phyloP scores from a whole-genome alignment of 345 rosid genomes.

The Clausena lansium region DNA sequence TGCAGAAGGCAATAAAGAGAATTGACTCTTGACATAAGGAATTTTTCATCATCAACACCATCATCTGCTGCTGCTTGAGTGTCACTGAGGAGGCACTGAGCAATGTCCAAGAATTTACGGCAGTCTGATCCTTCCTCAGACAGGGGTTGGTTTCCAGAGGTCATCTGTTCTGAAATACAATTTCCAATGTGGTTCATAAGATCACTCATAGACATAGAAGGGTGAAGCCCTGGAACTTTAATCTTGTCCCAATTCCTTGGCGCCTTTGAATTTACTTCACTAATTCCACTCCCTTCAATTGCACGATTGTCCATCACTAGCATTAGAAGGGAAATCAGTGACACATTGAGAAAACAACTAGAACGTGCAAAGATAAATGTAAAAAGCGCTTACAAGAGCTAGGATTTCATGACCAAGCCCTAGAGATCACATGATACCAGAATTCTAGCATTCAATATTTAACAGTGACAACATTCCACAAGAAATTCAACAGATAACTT shows the following conservation, averaged over 20 bases:
- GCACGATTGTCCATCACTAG: constrained; percentile 59
- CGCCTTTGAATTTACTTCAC: constrained; percentile 62
- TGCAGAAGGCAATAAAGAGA: constrained; percentile 94
- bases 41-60: constrained; percentile 92
- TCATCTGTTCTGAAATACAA: constrained; percentile 69
- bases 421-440: background rate
- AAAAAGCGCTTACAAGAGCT: background rate
- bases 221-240: constrained; percentile 79
- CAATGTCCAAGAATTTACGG: constrained; percentile 60
- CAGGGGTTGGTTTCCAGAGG: constrained; percentile 43
- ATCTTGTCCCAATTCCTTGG: constrained; percentile 68
- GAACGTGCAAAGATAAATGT: background rate
- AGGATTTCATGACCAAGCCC: background rate
- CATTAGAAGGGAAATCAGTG: constrained; percentile 17
- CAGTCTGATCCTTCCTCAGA: constrained; percentile 41
- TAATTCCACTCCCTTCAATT: constrained; percentile 55
- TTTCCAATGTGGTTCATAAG: constrained; percentile 72
- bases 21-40: constrained; percentile 95
- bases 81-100: constrained; percentile 85
- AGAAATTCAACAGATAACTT: background rate
- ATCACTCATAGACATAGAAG: constrained; percentile 89
- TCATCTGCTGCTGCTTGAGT: constrained; percentile 62
- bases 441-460: background rate
- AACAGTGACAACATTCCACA: no score
- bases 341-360: background rate